phyloP scores from a whole-genome alignment of 2,329 filamentous ascomycete species.

The Botrytis medusae region DNA sequence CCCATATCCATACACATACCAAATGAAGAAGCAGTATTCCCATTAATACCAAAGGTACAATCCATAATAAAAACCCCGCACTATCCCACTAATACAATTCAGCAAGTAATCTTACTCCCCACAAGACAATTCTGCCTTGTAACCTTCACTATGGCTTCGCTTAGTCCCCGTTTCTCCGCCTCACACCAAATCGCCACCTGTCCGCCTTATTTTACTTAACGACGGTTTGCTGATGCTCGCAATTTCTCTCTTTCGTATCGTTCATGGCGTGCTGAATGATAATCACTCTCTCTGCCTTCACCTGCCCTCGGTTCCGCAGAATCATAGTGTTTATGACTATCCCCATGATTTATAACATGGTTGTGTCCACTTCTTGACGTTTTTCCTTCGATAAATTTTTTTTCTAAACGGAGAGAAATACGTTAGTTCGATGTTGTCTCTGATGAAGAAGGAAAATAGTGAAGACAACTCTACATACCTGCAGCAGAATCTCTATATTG shows the following conservation, averaged over 20 bases:
- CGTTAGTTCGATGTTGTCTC: neutral
- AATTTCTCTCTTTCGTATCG: neutral
- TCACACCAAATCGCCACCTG: neutral
- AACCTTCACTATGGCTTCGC: neutral
- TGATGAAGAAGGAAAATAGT: neutral
- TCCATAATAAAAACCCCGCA: neutral
- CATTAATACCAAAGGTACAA: neutral
- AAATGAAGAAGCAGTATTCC: neutral
- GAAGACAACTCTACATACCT: neutral
- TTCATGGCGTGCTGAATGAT: neutral
- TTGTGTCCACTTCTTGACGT: neutral
- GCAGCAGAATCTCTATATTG: slow-evolving; percentile 10
- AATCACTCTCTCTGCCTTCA: slow-evolving; percentile 1
- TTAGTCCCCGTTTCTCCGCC: neutral
- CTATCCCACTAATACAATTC: neutral
- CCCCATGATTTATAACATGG: slow-evolving; percentile 1
- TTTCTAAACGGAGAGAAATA: neutral
- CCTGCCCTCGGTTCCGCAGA: slow-evolving; percentile 12
- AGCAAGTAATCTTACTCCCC: neutral
- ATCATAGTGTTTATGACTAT: slow-evolving; percentile 11
- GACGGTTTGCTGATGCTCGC: neutral
- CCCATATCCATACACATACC: too few species aligned
- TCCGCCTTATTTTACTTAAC: neutral
- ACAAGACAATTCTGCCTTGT: neutral
- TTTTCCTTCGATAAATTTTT: slow-evolving; percentile 17